These are phyloP conservation scores for Yamadazyma songkhlaensis DNA, from an alignment of 1,139 yeast species.

Conservation along the genomic window DNA sequence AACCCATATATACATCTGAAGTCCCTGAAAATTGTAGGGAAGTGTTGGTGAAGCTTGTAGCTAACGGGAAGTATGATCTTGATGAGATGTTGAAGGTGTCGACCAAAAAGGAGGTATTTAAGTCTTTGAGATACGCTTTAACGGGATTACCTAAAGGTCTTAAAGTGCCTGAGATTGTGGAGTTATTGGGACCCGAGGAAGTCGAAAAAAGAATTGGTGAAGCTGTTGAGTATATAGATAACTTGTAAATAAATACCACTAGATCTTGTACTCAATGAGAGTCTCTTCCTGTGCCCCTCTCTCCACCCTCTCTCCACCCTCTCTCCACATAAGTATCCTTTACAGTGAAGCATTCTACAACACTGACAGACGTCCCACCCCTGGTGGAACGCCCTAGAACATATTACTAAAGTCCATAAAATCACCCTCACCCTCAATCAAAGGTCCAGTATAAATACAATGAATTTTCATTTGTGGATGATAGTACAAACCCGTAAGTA, in stretches of 20 bases:
- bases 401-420: constrained; percentile 30
- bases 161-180: constrained; percentile 58
- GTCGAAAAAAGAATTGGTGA: constrained; percentile 31
- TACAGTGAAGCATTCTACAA: too few relatives aligned
- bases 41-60: constrained; percentile 7
- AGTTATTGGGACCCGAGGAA: constrained; percentile 52
- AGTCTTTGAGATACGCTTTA: constrained; percentile 65
- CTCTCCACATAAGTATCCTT: too few relatives aligned
- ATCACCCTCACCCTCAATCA: constrained; percentile 24
- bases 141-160: constrained; percentile 73
- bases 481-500: constrained; percentile 74
- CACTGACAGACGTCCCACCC: too few relatives aligned
- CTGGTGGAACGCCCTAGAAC: too few relatives aligned
- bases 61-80: constrained; percentile 12
- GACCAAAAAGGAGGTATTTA: constrained; percentile 53
- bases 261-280: too few relatives aligned
- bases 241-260: background rate
- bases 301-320: too few relatives aligned
- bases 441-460: constrained; percentile 75
- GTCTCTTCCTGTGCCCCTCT: too few relatives aligned
- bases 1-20: constrained; percentile 9
- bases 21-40: constrained; percentile 8
- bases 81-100: constrained; percentile 14
- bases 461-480: constrained; percentile 83
- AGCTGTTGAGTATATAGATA: background rate